A percentile compares a stretch with the other conserved stretches of the same genome.
Conservation (phyloP, 116 monocot genomes). For the Iris pallida region DNA sequence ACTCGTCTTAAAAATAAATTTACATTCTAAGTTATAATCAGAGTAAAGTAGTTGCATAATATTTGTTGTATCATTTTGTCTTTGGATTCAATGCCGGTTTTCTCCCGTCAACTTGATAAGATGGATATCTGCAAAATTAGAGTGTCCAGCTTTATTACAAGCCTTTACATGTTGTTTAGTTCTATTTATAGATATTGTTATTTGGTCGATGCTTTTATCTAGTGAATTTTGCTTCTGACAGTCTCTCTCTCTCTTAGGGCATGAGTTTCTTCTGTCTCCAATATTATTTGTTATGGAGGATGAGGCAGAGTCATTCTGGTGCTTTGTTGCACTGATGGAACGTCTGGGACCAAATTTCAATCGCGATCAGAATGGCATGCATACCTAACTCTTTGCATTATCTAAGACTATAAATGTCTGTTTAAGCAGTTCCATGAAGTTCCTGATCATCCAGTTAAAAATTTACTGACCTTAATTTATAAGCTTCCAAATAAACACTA, state of each 20-base stretch:
- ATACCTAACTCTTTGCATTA: slow-evolving; percentile 88
- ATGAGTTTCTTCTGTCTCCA: slow-evolving; percentile 94
- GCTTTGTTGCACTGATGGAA: slow-evolving; percentile 92
- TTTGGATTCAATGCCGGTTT: background rate
- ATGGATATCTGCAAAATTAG: too few relatives aligned
- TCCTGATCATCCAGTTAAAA: background rate
- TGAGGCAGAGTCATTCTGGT: slow-evolving; percentile 94
- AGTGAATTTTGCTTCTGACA: background rate
- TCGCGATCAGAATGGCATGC: slow-evolving; percentile 98
- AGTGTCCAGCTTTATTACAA: too few relatives aligned
- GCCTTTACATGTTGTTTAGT: too few relatives aligned
- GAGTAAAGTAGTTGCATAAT: too few relatives aligned
- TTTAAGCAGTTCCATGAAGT: background rate
- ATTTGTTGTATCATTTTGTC: too few relatives aligned
- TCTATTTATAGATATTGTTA: background rate
- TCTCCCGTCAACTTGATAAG: background rate
- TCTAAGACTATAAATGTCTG: slow-evolving; percentile 37
- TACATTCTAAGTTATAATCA: too few relatives aligned
- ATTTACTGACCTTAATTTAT: background rate
- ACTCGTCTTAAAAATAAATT: too few relatives aligned
- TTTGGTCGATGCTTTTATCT: background rate
- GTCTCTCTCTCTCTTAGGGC: slow-evolving; percentile 40
- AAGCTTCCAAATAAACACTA: background rate
- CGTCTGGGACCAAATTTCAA: slow-evolving; percentile 96
- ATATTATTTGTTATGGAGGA: slow-evolving; percentile 90